Evolutionary conservation across 768 basidiomycete genomes (phyloP).

Genomic region (Kwoniella sp.): DNA sequence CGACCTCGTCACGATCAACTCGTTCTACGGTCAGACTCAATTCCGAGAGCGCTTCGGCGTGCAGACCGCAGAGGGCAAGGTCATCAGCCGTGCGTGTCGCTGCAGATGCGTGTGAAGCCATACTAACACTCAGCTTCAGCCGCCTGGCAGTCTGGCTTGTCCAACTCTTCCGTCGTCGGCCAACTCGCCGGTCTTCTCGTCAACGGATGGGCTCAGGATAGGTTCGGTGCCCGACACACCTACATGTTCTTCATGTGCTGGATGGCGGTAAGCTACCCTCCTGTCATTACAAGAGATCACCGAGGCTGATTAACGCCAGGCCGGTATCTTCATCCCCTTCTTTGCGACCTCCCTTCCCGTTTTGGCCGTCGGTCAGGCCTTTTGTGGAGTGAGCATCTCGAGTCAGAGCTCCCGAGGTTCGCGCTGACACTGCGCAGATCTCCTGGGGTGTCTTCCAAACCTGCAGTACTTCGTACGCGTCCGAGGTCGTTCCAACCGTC

Average conservation of each 20-base stretch:
- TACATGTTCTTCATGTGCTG: slow-evolving; percentile 27
- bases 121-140: slow-evolving; percentile 20
- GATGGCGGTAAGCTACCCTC: slow-evolving; percentile 9
- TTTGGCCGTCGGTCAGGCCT: slow-evolving; percentile 24
- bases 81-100: slow-evolving; percentile 8
- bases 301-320: no score
- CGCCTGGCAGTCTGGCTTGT: slow-evolving; percentile 48
- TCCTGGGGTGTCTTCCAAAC: slow-evolving; percentile 47
- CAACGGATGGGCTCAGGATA: slow-evolving; percentile 19
- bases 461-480: slow-evolving; percentile 35
- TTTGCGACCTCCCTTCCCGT: slow-evolving; percentile 22
- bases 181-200: slow-evolving; percentile 34
- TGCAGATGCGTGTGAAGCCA: neutral
- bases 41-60: slow-evolving; percentile 23
- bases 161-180: slow-evolving; percentile 42
- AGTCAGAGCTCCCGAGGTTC: no score
- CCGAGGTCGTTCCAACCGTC: slow-evolving; percentile 37
- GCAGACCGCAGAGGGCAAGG: slow-evolving; percentile 6
- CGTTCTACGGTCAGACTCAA: slow-evolving; percentile 30
- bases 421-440: slow-evolving; percentile 20
- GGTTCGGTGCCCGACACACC: slow-evolving; percentile 28
- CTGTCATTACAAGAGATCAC: no score
- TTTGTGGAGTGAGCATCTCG: no score
- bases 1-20: slow-evolving; percentile 11
- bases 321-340: slow-evolving; percentile 30